Evolutionary conservation across 1,284 basidiomycete genomes (phyloP), one percentile per base, ranked within the genome.

Genomic region (Apiotrichum porosum): DNA sequence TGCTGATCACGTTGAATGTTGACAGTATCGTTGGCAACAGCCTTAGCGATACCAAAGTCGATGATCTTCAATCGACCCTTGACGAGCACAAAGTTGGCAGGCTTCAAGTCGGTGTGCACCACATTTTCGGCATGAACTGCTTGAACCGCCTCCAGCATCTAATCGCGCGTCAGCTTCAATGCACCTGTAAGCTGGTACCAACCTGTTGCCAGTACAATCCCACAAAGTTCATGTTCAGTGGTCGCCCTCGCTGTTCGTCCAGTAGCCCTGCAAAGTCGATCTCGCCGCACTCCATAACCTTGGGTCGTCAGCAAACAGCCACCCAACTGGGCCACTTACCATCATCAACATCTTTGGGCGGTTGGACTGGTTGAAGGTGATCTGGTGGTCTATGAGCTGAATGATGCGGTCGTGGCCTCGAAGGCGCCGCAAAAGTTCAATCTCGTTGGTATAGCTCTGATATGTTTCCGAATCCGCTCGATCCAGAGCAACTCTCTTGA

Each of bases 91-190:
- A 97, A 97, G 71, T 97, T 97, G 2, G 92, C 92, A 3, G 92
- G 92, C 69, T 97, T 97, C 43, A 95, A 79, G 68, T 97, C 92
- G 9, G 91, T 93, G 71, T 97, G 92, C 1, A 97, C 90, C 51
- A 97, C 94, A 71, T 92, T 93, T 75, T 93, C 89, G 53, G 92
- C 86, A 65, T 97, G 92, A 40, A 95, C 91, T 37, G 94, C 85
- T 52, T 94, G 87, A 9, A 95, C 92, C 0, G 92, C 91, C 77
- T 94, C 84, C 40, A 97, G 76, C 88, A 97, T 97, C 90, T 94
- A 59, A 21, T 47, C 33, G 8, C 10, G 26, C 26, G 34, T 45
- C 15, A 43, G 34, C 18, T 30, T 12, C 26, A 28, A 28, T 28
- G 26, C 12, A 6, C 26, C n/a, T n/a, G n/a, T n/a, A n/a, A 28